Base-by-base conservation (phyloP, 1,139 yeast species). In the Debaryomycetaceae sp. region DNA sequence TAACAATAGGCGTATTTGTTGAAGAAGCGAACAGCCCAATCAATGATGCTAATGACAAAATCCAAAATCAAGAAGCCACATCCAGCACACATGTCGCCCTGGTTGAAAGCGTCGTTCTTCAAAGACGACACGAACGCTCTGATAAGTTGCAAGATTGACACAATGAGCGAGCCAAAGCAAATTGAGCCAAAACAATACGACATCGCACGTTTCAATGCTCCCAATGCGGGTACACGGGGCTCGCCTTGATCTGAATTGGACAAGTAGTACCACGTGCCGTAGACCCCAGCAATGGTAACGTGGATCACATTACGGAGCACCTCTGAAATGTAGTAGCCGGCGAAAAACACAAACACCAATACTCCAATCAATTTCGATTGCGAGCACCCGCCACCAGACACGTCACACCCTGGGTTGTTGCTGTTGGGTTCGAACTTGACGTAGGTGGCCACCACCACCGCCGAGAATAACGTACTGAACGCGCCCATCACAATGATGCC, bases 141-240 rank as follows among this genome's bases (percentile, higher is more conserved):
- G 23, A 80, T 43, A 18, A 83, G 61, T 49, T 84, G 89, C 41
- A 88, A 71, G 18, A 85, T 42, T 0, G 96, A 75, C 10, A 86
- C 95, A 45, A 86, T 74, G 43, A 88, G 61, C 2, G 94, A 83
- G 0, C 96, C 96, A 51, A 84, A 83, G 50, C 95, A 82, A 34
- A 89, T 81, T 3, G 96, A 84, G 1, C 97, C 96, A 51, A 88
- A 83, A 24, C 93, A 83, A 51, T 81, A 84, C 2, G 95, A 83
- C 62, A 85, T 59, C 2, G 95, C 85, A 45, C 95, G 71, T 49
- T 75, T 79, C 43, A 89, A 76, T 2, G 96, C 82, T 5, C 94
- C 89, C 35, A 78, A 56, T 1, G 94, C 93, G 7, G 95, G 94
- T 61, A 75, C 74, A 44, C 58, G 71, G 21, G 95, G 95, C 63